Evolutionary conservation across 2,329 filamentous ascomycete genomes (phyloP), one percentile per base, ranked within the genome.

Genomic region (Geosmithia flava): DNA sequence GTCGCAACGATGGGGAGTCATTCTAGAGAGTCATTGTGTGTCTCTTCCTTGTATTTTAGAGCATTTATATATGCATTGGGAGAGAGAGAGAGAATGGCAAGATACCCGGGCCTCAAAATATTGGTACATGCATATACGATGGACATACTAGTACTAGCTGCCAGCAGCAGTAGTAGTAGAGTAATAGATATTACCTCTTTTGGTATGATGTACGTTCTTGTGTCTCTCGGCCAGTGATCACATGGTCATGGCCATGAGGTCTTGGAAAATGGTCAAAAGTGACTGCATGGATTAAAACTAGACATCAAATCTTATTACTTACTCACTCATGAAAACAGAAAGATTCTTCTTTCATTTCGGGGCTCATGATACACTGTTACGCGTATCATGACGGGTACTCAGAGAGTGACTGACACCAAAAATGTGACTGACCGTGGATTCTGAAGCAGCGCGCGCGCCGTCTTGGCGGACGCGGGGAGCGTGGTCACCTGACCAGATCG

Each of bases 1-100:
- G 87, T 4, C 79, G 89, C 53, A 91, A 95, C 54, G 86, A 88
- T 60, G 76, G 76, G 49, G 72, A 82, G 55, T 67, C 67, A 20
- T 55, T 78, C 30, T 78, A 54, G 43, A n/a, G 5, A 44, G 20
- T 27, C n/a, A 17, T 16, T 19, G 23, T 4, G 4, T 8, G 4
- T 27, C 23, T 27, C 8, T 27, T 27, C 8, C 4, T 27, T 27
- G 23, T 27, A 27, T 27, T 5, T 27, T 5, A 5, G 8, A 4
- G 8, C 8, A 27, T 27, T 5, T 27, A 27, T 27, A 4, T 27
- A 27, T 27, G 4, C 8, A 27, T 27, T 8, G 4, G 23, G 23
- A 27, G 23, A 8, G 23, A 27, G 23, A 8, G 23, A 27, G 10
- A 37, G 13, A 3, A 37, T 37, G 15, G 11, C 33, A 37, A 37